Conservation (phyloP, 1,284 basidiomycete genomes). For the Dichomitus squalens region DNA sequence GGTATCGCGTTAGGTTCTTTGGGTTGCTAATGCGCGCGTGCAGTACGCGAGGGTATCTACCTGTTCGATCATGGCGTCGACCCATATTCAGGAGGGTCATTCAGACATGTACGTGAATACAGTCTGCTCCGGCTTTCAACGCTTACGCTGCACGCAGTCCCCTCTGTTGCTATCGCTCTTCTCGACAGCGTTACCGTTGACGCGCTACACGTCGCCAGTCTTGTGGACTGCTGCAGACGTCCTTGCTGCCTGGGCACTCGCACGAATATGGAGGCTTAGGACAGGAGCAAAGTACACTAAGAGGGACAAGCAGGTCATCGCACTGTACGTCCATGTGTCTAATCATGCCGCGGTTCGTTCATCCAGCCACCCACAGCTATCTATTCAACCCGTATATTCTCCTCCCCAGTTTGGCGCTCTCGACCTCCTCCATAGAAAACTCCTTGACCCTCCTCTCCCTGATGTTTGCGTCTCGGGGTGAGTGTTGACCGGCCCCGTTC, state of each 20-base stretch:
- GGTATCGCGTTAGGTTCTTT: neutral
- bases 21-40: constrained; percentile 12
- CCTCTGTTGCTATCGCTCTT: constrained; percentile 82
- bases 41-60: constrained; percentile 88
- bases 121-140: too few relatives aligned
- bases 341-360: neutral
- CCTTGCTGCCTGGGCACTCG: constrained; percentile 65
- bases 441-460: constrained; percentile 67
- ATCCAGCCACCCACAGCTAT: constrained; percentile 52
- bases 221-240: constrained; percentile 77
- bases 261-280: constrained; percentile 66
- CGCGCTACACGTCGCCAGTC: constrained; percentile 49
- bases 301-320: constrained; percentile 60
- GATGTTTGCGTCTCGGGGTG: constrained; percentile 75
- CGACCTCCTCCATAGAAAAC: constrained; percentile 83
- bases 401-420: constrained; percentile 77
- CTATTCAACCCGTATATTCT: constrained; percentile 89
- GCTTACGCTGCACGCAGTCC: constrained; percentile 53
- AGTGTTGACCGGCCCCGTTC: constrained; percentile 9
- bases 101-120: constrained; percentile 78
- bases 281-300: constrained; percentile 47
- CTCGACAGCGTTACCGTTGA: constrained; percentile 63
- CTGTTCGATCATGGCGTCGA: constrained; percentile 73
- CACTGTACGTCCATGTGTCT: constrained; percentile 50
- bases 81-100: constrained; percentile 84